Evolutionary conservation across 148 eudicot species (phyloP), one percentile per base, ranked within the genome.

Genomic region (Fagopyrum homotropicum): DNA sequence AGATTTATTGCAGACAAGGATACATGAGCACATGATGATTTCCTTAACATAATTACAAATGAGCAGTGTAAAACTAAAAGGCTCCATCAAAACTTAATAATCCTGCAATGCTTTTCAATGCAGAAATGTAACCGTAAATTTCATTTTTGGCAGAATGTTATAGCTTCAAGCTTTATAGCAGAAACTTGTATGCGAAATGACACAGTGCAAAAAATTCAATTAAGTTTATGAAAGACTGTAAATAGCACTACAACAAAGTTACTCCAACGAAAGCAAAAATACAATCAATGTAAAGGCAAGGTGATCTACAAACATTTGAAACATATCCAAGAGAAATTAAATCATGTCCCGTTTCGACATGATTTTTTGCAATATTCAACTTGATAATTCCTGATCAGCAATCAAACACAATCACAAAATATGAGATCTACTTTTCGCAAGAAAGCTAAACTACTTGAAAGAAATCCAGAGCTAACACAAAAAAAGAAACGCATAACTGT

Each of bases 1-100:
- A 16, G 69, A 26, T 9, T 29, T 63, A 63, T 8, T 11, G 45
- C 69, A 63, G 69, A 63, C 69, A 63, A 63, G 69, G 69, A 63
- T 16, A 12, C 45, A 59, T 17, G 64, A 6, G 22, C 22, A 16
- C 2, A 59, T 59, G 7, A 6, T 1, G 64, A 59, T 22, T 59
- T 10, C 35, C 64, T 5, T 15, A 14, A n/a, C 61, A 19, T n/a
- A 56, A 4, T n/a, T 4, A 56, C 22, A 59, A 6, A 59, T 6
- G 35, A 5, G 52, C 22, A 59, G 22, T 59, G 10, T 19, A 7
- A 57, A 6, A 19, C 1, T 22, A n/a, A 7, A 8, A 19, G 9
- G 0, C 15, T 55, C 60, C 60, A 55, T 55, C 16, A 4, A 5
- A 49, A 48, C 50, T 48, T 48, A 48, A 6, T 48, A 54, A 50